Base-by-base conservation (phyloP, 257 asterid genomes). In the Coffea canephora region DNA sequence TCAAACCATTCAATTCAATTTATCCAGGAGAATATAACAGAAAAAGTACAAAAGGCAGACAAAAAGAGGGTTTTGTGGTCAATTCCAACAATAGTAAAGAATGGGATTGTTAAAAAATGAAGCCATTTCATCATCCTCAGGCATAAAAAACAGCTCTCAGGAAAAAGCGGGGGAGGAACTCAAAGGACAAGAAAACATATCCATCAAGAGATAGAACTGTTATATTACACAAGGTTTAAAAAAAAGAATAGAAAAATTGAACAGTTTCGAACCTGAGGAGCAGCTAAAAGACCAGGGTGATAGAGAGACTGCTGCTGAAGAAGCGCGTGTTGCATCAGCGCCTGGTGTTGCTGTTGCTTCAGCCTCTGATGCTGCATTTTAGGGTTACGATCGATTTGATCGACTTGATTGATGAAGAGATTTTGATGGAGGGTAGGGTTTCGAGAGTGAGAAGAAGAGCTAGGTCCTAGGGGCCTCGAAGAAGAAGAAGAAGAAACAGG, bases 321-420 rank as follows among this genome's bases (percentile, higher is more conserved):
- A 80, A 95, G 91, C 81, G 97, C 98, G 84, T 94, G 98, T 83
- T 93, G 98, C 96, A 94, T 93, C 93, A 94, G 79, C 71, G 96
- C 97, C 81, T 89, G 94, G 7, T 93, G 98, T 11, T 93, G 97
- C 71, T 95, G 97, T 80, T 88, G 96, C 88, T 93, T 91, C 79
- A 95, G 71, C 84, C 97, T 89, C 86, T 90, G 96, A 78, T 94
- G 89, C 91, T 90, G 96, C 98, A 94, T 94, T 86, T 85, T 74
- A 31, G 23, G 39, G 27, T 23, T 46, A 69, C 36, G 77, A 74
- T 76, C 85, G 78, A 77, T 71, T 81, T 83, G 73, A 79, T 69
- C 81, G 72, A 75, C 77, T 84, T 78, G 87, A 86, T 74, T 82
- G 78, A 54, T 54, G 12, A 61, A 52, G 68, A 43, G 36, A 23